Percentiles rank a stretch among this genome's conserved stretches.
Conservation (phyloP, 2,329 filamentous ascomycete genomes). For the Colletotrichum lupini region DNA sequence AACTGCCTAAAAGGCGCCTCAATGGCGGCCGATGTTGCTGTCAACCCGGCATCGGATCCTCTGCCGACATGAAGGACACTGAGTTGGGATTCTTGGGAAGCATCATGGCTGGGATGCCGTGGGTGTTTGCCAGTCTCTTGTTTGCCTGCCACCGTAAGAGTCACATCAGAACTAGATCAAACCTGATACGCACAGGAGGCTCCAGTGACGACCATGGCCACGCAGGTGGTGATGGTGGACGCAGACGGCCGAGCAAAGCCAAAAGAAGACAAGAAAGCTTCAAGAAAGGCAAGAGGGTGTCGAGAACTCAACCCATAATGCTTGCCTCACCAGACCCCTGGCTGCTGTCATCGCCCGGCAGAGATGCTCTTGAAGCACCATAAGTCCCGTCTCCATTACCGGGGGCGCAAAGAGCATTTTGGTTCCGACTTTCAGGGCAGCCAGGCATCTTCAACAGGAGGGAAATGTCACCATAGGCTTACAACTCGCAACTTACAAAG, state of each 20-base stretch:
- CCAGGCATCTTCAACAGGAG: background rate
- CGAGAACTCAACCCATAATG: background rate
- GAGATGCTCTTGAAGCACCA: background rate
- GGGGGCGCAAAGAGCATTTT: background rate
- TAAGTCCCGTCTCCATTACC: background rate
- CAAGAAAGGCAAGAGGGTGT: background rate
- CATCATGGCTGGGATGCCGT: background rate
- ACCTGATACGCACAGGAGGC: background rate
- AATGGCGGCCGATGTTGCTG: conserved; percentile 18
- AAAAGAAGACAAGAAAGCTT: background rate
- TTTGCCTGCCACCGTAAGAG: conserved; percentile 6
- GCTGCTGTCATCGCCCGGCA: background rate
- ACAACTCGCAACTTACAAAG: background rate
- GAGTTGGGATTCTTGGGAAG: background rate
- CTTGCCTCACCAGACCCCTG: conserved; percentile 4
- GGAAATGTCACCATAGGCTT: conserved; percentile 2
- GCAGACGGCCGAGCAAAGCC: background rate
- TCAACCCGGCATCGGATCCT: conserved; percentile 16
- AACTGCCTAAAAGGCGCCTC: background rate
- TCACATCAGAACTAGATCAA: conserved; percentile 7
- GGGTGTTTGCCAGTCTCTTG: background rate
- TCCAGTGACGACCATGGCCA: background rate
- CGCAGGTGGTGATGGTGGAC: background rate
- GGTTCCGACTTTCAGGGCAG: too few relatives aligned
- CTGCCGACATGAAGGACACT: background rate